A percentile compares a stretch with the other conserved stretches of the same genome.
Evolutionary conservation across 2,329 filamentous ascomycete genomes (phyloP).

Genomic region (Alternaria brassicicola): DNA sequence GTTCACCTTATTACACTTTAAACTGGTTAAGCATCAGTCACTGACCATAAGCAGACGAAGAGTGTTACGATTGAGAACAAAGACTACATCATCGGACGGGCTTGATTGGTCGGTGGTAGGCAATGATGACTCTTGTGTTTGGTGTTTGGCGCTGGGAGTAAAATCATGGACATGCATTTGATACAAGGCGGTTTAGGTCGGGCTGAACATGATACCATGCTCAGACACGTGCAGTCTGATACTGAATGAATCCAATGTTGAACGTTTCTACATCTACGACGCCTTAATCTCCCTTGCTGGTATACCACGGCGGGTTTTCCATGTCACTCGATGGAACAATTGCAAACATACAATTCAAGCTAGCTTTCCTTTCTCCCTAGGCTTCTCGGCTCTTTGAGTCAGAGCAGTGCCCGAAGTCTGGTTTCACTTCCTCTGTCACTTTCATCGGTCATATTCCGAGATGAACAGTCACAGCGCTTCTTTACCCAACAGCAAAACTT

Average conservation of each 20-base stretch:
- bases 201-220: conserved; percentile 12
- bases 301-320: not conserved
- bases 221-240: conserved; percentile 9
- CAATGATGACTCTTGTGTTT: not conserved
- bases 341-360: not conserved
- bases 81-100: conserved; percentile 49
- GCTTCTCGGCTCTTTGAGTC: not conserved
- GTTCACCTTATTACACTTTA: conserved; percentile 22
- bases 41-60: conserved; percentile 54
- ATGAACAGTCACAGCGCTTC: not conserved
- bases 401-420: not conserved
- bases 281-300: not conserved
- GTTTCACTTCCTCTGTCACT: not conserved
- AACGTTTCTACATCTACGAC: not conserved
- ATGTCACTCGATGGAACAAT: not conserved
- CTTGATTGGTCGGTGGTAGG: conserved; percentile 13
- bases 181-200: conserved; percentile 4
- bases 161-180: not conserved
- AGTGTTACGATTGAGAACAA: conserved; percentile 60
- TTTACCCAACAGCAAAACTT: not conserved
- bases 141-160: conserved; percentile 9
- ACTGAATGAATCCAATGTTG: conserved; percentile 12
- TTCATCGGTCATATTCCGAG: not conserved
- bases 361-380: not conserved
- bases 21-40: not conserved